A percentile compares a stretch with the other conserved stretches of the same genome.
Evolutionary conservation across 2,329 filamentous ascomycete species (phyloP).

Genomic region (Salinomyces thailandicus): DNA sequence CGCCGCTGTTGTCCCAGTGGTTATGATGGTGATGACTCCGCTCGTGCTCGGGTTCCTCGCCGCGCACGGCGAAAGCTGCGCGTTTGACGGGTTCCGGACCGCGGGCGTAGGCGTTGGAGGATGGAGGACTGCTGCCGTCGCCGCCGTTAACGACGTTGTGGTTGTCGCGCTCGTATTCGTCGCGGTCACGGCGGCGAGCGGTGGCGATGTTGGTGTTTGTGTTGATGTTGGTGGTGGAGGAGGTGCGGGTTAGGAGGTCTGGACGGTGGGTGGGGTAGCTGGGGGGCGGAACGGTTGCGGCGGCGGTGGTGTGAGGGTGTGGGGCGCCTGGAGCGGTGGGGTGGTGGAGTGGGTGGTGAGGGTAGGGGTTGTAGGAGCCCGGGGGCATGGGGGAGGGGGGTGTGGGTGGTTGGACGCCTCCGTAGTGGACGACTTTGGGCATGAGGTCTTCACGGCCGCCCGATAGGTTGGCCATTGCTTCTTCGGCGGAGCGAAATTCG

Average conservation of each 20-base stretch:
- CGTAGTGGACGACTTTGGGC: conserved; percentile 91
- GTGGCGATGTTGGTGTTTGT: too few species aligned
- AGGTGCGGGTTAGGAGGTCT: conserved; percentile 22
- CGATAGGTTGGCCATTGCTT: conserved; percentile 80
- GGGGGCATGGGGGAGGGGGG: conserved; percentile 66
- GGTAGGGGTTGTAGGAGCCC: conserved; percentile 8
- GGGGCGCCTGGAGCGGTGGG: conserved; percentile 13
- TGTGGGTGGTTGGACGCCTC: conserved; percentile 83
- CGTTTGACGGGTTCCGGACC: conserved; percentile 51
- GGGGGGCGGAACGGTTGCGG: conserved; percentile 16
- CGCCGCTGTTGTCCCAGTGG: conserved; percentile 3
- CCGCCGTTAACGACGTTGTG: too few species aligned
- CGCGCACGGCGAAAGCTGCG: conserved; percentile 21
- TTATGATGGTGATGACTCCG: conserved; percentile 1
- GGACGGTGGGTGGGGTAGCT: conserved; percentile 14
- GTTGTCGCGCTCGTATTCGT: conserved; percentile 84
- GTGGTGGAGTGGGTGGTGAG: conserved; percentile 8
- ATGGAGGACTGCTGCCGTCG: conserved; percentile 64
- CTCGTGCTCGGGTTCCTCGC: conserved; percentile 11
- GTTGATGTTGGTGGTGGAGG: conserved; percentile 48
- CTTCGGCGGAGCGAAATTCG: conserved; percentile 92
- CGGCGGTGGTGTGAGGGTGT: conserved; percentile 13
- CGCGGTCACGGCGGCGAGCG: conserved; percentile 70
- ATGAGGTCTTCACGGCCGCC: conserved; percentile 87
- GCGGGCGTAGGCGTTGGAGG: conserved; percentile 34